These are phyloP conservation scores for Emmonsia crescens DNA, from an alignment of 2,329 filamentous ascomycete species.

Conservation along the genomic window DNA sequence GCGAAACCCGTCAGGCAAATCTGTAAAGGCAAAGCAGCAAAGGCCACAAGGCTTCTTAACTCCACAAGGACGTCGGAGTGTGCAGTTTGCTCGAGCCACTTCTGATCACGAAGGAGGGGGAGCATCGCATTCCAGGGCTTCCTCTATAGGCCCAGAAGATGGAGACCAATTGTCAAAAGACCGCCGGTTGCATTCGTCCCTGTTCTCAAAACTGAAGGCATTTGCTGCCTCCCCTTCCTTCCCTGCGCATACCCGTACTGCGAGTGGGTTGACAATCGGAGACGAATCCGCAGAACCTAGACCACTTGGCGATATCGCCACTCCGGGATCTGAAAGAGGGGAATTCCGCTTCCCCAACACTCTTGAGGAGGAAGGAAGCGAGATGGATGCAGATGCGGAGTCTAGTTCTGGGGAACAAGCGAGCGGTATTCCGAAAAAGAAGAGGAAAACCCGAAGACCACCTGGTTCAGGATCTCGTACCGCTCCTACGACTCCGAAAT, in stretches of 20 bases:
- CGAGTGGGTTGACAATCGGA: slow-evolving; percentile 37
- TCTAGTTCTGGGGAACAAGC: slow-evolving; percentile 71
- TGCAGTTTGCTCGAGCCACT: slow-evolving; percentile 60
- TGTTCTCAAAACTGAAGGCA: slow-evolving; percentile 71
- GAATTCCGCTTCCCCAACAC: slow-evolving; percentile 44
- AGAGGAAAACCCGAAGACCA: slow-evolving; percentile 51
- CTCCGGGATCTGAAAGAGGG: slow-evolving; percentile 40
- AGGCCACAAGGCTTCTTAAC: slow-evolving; percentile 26
- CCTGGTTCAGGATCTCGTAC: slow-evolving; percentile 48
- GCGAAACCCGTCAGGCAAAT: slow-evolving; percentile 18
- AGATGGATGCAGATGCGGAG: slow-evolving; percentile 69
- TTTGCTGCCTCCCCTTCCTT: slow-evolving; percentile 48
- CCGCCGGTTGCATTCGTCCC: slow-evolving; percentile 45
- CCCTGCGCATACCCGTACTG: slow-evolving; percentile 39
- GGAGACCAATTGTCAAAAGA: slow-evolving; percentile 50
- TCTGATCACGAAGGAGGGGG: slow-evolving; percentile 38
- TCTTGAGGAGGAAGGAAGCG: slow-evolving; percentile 51
- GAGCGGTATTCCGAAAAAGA: slow-evolving; percentile 45
- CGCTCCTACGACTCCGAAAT: slow-evolving; percentile 55
- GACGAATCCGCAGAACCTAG: slow-evolving; percentile 29
- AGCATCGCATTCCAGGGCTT: slow-evolving; percentile 46
- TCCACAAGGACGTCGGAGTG: slow-evolving; percentile 49
- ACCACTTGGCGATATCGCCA: slow-evolving; percentile 29
- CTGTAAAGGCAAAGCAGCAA: slow-evolving; percentile 17
- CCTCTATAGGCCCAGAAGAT: slow-evolving; percentile 53